Base-by-base conservation (phyloP, 306 rosid genomes). In the Ceratonia siliqua region DNA sequence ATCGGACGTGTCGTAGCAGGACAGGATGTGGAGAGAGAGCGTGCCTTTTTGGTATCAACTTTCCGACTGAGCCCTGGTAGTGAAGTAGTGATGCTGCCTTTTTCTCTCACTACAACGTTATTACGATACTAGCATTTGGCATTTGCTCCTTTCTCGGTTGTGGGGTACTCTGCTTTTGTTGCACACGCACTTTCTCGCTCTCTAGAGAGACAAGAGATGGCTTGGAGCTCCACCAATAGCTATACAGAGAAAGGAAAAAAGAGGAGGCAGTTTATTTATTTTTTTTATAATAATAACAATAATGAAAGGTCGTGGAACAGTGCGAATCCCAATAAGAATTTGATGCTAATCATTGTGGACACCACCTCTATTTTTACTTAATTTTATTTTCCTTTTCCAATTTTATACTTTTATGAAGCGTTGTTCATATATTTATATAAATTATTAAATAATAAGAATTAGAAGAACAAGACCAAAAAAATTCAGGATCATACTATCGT, bases 271-370 rank as follows among this genome's bases (percentile, higher is more conserved):
- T 58, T 42, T 35, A 36, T n/a, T n/a, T n/a, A n/a, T n/a, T n/a
- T n/a, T n/a, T 33, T 15, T 14, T 20, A 12, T 20, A 72, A 41
- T 2, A 24, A 11, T 50, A 57, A 73, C 72, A 72, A 76, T 78
- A 75, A 78, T 78, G 83, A 80, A 83, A 81, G 87, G 87, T 85
- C 80, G 87, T 57, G 85, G 89, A 88, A 92, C 87, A 86, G 93
- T 94, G 97, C 92, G 97, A 90, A 82, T 90, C 99, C 99, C 96
- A 83, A 90, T 90, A 88, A 88, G 97, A 95, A 94, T 92, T 90
- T 89, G 97, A 90, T 94, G 93, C 99, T 89, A 86, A 90, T 92
- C 92, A 87, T 92, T 88, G 93, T 94, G 93, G 96, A 88, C 89
- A 88, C 97, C 99, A 94, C 94, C 90, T 80, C 70, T 56, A 67